A percentile compares a stretch with the other conserved stretches of the same genome.
These are phyloP conservation scores for Trichoderma oligosporum DNA, from an alignment of 2,329 filamentous ascomycete genomes.

Conservation along the genomic window DNA sequence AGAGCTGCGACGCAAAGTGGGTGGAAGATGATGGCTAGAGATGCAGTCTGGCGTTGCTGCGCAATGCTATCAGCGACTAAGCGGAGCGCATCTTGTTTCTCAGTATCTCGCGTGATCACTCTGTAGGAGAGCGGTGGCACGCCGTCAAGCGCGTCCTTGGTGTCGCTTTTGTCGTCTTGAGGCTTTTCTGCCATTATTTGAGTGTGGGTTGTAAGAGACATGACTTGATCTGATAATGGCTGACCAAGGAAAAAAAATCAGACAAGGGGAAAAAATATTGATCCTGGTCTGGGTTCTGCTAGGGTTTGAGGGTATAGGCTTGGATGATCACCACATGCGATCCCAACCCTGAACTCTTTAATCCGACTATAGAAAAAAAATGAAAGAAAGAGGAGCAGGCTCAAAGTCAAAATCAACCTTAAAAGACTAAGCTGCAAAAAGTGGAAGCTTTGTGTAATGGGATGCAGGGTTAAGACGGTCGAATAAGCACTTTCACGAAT, in stretches of 20 bases:
- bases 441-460: background rate
- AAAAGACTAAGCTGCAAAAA: constrained; percentile 2
- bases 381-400: background rate
- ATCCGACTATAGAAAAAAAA: background rate
- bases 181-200: constrained; percentile 17
- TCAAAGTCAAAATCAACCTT: constrained; percentile 14
- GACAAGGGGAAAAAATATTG: background rate
- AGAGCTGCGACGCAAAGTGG: constrained; percentile 49
- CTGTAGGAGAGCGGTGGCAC: constrained; percentile 61
- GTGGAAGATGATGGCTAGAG: constrained; percentile 60
- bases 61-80: constrained; percentile 78
- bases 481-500: background rate
- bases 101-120: constrained; percentile 47
- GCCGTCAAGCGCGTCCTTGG: constrained; percentile 25
- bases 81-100: constrained; percentile 64
- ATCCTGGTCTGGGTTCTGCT: background rate
- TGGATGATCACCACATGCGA: background rate
- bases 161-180: background rate
- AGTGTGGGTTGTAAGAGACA: constrained; percentile 20
- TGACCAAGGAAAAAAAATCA: background rate
- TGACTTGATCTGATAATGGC: constrained; percentile 3
- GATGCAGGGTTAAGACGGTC: background rate
- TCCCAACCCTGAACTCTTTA: background rate
- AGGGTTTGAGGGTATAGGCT: background rate
- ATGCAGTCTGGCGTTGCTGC: constrained; percentile 71